These are phyloP conservation scores for Begonia fuchsioides DNA, from an alignment of 306 rosid genomes.

Conservation along the genomic window DNA sequence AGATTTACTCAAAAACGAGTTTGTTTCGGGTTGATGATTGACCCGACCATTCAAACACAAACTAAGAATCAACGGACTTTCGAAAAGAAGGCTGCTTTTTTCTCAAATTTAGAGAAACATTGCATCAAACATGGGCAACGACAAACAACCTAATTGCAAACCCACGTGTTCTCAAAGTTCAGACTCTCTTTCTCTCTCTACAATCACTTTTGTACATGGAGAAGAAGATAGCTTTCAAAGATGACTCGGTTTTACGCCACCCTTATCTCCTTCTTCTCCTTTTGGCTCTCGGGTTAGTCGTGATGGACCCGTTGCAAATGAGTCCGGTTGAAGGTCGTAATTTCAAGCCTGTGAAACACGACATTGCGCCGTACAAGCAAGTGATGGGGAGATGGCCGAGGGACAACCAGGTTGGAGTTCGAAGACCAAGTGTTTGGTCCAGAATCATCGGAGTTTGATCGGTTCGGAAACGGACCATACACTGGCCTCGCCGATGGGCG, in stretches of 20 bases:
- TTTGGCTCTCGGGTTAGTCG: conserved; percentile 37
- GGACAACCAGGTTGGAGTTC: conserved; percentile 58
- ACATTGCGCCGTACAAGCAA: conserved; percentile 62
- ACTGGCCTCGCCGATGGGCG: conserved; percentile 89
- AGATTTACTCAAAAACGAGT: no score
- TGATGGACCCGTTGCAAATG: conserved; percentile 81
- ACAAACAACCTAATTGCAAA: conserved; percentile 28
- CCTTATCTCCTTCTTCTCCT: conserved; percentile 44
- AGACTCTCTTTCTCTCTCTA: conserved; percentile 6
- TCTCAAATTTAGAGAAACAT: conserved; percentile 4
- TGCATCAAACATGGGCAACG: conserved; percentile 28
- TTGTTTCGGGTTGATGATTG: no score
- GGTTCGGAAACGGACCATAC: conserved; percentile 67
- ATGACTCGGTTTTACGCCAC: conserved; percentile 58
- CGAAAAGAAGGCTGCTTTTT: background rate
- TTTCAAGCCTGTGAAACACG: conserved; percentile 65
- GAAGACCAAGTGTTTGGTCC: conserved; percentile 73
- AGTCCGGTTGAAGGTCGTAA: conserved; percentile 56
- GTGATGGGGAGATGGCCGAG: conserved; percentile 76
- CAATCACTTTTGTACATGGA: conserved; percentile 27
- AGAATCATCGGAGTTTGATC: conserved; percentile 74
- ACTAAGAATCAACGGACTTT: no score
- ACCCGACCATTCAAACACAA: no score
- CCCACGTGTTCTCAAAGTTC: conserved; percentile 2
- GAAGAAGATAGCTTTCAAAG: conserved; percentile 45